phyloP scores from a whole-genome alignment of 2,329 filamentous ascomycete genomes.

The Nothophoma quercina region DNA sequence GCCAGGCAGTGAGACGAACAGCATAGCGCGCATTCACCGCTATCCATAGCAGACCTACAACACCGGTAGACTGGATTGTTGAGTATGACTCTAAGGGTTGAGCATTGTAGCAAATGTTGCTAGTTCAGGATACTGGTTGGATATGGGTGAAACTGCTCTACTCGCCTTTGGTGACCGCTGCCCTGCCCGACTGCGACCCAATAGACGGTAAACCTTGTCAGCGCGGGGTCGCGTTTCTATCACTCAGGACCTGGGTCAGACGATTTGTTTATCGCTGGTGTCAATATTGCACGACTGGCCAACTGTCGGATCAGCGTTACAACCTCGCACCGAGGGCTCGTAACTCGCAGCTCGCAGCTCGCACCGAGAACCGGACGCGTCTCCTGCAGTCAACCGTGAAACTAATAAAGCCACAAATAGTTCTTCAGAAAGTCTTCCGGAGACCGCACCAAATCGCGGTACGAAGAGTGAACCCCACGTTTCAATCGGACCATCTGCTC shows the following conservation, averaged over 20 bases:
- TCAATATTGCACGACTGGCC: slow-evolving; percentile 13
- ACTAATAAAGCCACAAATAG: slow-evolving; percentile 17
- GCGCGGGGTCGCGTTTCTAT: slow-evolving; percentile 7
- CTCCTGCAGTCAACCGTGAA: slow-evolving; percentile 1
- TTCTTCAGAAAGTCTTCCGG: slow-evolving; percentile 3
- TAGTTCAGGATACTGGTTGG: slow-evolving; percentile 12
- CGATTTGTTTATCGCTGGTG: slow-evolving; percentile 4
- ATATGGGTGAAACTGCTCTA: slow-evolving; percentile 5
- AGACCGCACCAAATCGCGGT: not conserved
- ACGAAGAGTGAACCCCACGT: not conserved
- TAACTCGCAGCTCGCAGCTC: slow-evolving; percentile 16
- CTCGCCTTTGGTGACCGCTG: not conserved
- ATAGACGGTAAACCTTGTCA: slow-evolving; percentile 5
- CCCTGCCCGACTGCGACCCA: slow-evolving; percentile 9
- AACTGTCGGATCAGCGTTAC: slow-evolving; percentile 16
- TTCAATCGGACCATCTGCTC: not conserved
- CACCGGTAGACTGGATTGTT: slow-evolving; percentile 10
- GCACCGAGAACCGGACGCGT: slow-evolving; percentile 14
- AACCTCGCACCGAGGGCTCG: slow-evolving; percentile 4
- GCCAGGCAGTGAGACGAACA: slow-evolving; percentile 11
- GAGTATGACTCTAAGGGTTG: slow-evolving; percentile 10
- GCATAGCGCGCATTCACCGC: slow-evolving; percentile 16
- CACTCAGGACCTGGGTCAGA: slow-evolving; percentile 1
- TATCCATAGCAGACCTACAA: slow-evolving; percentile 5
- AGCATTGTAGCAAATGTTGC: not conserved